Evolutionary conservation across 78 protist genomes (phyloP), one percentile per base, ranked within the genome.

Genomic region (Dictyostelium capitatum): DNA sequence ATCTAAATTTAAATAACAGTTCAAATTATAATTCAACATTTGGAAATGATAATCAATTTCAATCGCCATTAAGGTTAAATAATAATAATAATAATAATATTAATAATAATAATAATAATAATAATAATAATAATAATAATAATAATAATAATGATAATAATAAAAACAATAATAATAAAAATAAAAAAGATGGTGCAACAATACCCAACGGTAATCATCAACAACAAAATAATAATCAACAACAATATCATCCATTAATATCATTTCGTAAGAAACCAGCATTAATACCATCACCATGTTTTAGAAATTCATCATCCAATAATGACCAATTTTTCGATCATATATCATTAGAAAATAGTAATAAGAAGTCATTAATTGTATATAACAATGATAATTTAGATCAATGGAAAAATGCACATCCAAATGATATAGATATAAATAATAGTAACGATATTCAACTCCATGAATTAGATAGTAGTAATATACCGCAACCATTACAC

Each of bases 241-340:
- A 37, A 3, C 43, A 37, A 37, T 37, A 37, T 37, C 79, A 73
- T 46, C 79, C 79, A 46, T 37, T 46, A 73, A n/a, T 46, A 73
- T 12, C 79, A 73, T 54, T 79, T 43, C 54, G 43, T n/a, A 79
- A 79, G 51, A 79, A 30, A 79, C 47, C 83, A 23, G 83, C 83
- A 7, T 23, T 54, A 54, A 43, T 17, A 19, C 83, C 83, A 30
- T 28, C 83, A 20, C 51, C 83, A 11, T 79, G 67, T 79, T 79
- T 79, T 79, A 54, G 37, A 79, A 73, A 19, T 14, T 17, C 7
- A 11, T 9, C 79, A 17, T 20, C 75, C 14, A 73, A 46, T 73
- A 46, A 46, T 12, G 54, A 70, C 32, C 78, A 70, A 28, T 46
- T 11, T 47, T 73, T n/a, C 53, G 79, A 73, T 11, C 51, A 73